Percentiles rank a stretch among this genome's conserved stretches.
Evolutionary conservation across 106 monocot genomes (phyloP).

Genomic region (Posidonia australis): DNA sequence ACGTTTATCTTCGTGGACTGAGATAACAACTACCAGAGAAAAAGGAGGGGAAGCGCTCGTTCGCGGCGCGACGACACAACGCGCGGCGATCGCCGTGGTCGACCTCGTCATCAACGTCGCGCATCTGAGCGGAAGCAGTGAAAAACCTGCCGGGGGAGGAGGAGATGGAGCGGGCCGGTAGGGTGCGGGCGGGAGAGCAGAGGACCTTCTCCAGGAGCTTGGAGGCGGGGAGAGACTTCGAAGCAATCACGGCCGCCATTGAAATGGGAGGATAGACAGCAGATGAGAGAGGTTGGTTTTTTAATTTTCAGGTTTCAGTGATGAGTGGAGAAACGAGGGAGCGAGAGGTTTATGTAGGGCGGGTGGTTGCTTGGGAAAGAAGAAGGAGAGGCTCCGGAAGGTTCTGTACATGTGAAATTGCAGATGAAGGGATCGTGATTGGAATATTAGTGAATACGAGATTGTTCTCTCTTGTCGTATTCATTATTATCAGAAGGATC

Average conservation of each 20-base stretch:
- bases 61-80: constrained; percentile 10
- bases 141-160: constrained; percentile 9
- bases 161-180: neutral
- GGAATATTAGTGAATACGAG: no score
- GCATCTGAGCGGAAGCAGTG: constrained; percentile 18
- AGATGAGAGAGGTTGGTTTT: neutral
- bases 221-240: neutral
- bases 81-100: constrained; percentile 10
- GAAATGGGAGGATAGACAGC: neutral
- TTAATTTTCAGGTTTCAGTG: neutral
- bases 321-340: no score
- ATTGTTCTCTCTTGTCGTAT: no score
- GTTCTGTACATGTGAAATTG: no score
- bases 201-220: no score
- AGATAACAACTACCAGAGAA: constrained; percentile 32
- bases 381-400: neutral
- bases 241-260: neutral
- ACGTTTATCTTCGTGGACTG: neutral
- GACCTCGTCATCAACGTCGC: constrained; percentile 11
- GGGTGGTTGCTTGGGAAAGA: neutral
- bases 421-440: no score
- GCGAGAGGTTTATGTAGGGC: neutral
- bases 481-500: no score
- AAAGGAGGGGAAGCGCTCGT: constrained; percentile 5
- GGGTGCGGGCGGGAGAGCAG: neutral